Base-by-base conservation (phyloP, 495 filamentous ascomycete genomes). In the Apiosordaria backusii region DNA sequence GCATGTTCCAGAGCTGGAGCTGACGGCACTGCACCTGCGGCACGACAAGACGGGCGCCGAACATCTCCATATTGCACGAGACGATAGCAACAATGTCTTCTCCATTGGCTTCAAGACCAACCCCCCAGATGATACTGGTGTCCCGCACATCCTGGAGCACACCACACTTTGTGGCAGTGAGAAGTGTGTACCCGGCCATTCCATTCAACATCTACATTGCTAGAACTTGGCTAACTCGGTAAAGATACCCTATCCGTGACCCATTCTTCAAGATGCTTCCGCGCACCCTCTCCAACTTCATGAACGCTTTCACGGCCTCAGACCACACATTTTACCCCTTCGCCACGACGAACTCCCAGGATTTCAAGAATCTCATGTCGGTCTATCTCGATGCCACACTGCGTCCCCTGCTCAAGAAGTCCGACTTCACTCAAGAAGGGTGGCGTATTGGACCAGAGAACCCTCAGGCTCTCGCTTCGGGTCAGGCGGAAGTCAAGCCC, bases 241-340 rank as follows among this genome's bases (percentile, higher is more conserved):
- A 55, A 55, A 96, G 92, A 75, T 97, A 93, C 77, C 96, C 95
- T 19, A 90, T 99, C 67, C 90, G 95, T 62, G 95, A 99, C 77
- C 95, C 95, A 0, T 99, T 99, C 82, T 98, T 99, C 81, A 99
- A 98, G 84, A 99, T 99, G 95, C 86, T 99, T 26, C 96, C 94
- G 16, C 89, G 95, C 59, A 97, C 95, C 24, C 86, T 99, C 3
- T 97, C 95, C 52, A 99, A 97, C 76, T 98, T 97, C 74, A 99
- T 99, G 95, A 99, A 99, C 74, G 95, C 95, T 55, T 96, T 98
- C 72, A 99, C 95, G 45, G 91, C 92, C 35, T 88, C 92, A 22
- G 95, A 99, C 73, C 92, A 99, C 74, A 99, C 95, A n/a, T 93
- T 89, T 53, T 99, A 99, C 75, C 95, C 95, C 1, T 99, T 99